Evolutionary conservation across 805 yeast species (phyloP).

Genomic region (Lipomyces chichibuensis): DNA sequence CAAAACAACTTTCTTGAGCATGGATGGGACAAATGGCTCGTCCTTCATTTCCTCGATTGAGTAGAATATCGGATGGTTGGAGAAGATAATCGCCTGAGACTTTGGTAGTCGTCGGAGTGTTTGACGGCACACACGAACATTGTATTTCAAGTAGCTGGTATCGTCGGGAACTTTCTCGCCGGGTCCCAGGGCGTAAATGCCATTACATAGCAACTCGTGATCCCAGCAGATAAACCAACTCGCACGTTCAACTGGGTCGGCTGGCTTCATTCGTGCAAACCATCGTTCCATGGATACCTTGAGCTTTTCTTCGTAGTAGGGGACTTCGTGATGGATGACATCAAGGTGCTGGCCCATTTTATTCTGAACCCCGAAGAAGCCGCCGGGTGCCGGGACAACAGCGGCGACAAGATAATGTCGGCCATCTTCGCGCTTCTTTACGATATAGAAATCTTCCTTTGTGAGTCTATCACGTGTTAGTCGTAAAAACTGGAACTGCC

Average conservation of each 20-base stretch:
- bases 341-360: constrained; percentile 67
- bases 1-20: constrained; percentile 61
- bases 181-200: constrained; percentile 54
- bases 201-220: constrained; percentile 59
- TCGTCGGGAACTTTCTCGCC: constrained; percentile 54
- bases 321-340: constrained; percentile 67
- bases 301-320: constrained; percentile 67
- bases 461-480: constrained; percentile 52
- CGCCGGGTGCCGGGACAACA: constrained; percentile 80
- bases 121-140: constrained; percentile 73
- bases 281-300: constrained; percentile 73
- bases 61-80: constrained; percentile 76
- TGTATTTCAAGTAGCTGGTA: constrained; percentile 56
- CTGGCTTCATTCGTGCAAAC: constrained; percentile 64
- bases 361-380: constrained; percentile 63
- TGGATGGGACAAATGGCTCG: constrained; percentile 70
- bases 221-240: constrained; percentile 79
- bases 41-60: constrained; percentile 76
- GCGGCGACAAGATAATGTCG: constrained; percentile 69
- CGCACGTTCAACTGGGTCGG: constrained; percentile 71
- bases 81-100: constrained; percentile 66
- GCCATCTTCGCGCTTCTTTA: constrained; percentile 58
- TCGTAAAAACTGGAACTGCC: background rate
- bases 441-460: constrained; percentile 74
- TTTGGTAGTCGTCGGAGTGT: constrained; percentile 69